phyloP scores from a whole-genome alignment of 2,329 filamentous ascomycete genomes.

The Stemphylium vesicarium region DNA sequence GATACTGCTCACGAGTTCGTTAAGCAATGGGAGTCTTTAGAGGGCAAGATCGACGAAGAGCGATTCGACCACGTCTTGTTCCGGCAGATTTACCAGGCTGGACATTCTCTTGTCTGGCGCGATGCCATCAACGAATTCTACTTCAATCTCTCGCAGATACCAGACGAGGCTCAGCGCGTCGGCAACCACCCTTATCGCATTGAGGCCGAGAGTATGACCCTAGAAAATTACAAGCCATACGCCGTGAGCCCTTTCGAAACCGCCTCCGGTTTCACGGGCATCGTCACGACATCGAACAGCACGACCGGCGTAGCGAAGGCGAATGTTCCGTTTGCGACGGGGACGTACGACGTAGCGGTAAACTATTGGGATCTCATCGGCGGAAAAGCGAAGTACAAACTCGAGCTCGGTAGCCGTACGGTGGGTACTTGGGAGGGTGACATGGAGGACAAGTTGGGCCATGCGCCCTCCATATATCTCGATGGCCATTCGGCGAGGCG shows the following conservation, averaged over 20 bases:
- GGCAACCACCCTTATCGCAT: slow-evolving; percentile 69
- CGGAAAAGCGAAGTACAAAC: slow-evolving; percentile 63
- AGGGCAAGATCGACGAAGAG: slow-evolving; percentile 64
- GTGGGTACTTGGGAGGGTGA: slow-evolving; percentile 67
- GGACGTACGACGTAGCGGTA: slow-evolving; percentile 67
- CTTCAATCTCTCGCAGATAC: slow-evolving; percentile 64
- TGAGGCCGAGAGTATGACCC: slow-evolving; percentile 70
- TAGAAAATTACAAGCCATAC: slow-evolving; percentile 64
- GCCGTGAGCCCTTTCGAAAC: slow-evolving; percentile 65
- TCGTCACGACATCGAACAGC: slow-evolving; percentile 62
- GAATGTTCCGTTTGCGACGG: slow-evolving; percentile 56
- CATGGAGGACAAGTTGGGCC: slow-evolving; percentile 64
- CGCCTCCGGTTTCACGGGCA: slow-evolving; percentile 62
- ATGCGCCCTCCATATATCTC: slow-evolving; percentile 63
- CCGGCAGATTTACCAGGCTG: slow-evolving; percentile 69
- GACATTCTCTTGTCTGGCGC: slow-evolving; percentile 73
- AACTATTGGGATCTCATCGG: slow-evolving; percentile 70
- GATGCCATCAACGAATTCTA: slow-evolving; percentile 72
- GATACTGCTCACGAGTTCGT: slow-evolving; percentile 66
- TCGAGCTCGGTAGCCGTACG: slow-evolving; percentile 60
- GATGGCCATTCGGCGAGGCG: slow-evolving; percentile 71
- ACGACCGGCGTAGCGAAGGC: slow-evolving; percentile 59
- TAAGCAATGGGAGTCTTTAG: slow-evolving; percentile 60
- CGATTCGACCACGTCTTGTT: slow-evolving; percentile 65
- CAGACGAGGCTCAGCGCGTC: slow-evolving; percentile 63